Evolutionary conservation across 495 filamentous ascomycete species (phyloP).

Genomic region (Echria macrotheca): DNA sequence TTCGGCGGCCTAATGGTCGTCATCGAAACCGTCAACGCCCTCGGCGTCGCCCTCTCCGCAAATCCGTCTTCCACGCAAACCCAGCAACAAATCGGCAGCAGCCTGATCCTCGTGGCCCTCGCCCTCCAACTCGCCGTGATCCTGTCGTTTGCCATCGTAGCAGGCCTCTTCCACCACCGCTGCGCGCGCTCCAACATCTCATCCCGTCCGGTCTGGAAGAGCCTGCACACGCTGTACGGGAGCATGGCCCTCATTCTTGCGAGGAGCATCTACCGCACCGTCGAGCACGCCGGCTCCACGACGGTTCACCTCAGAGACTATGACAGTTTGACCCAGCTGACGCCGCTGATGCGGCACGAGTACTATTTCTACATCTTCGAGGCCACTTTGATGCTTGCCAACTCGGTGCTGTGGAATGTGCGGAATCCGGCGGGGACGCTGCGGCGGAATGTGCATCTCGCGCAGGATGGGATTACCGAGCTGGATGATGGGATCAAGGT

Average conservation of each 20-base stretch:
- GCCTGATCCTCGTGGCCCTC: slow-evolving; percentile 25
- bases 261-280: slow-evolving; percentile 29
- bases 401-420: slow-evolving; percentile 30
- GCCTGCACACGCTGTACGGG: slow-evolving; percentile 23
- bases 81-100: slow-evolving; percentile 16
- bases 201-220: slow-evolving; percentile 7
- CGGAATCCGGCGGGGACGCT: slow-evolving; percentile 30
- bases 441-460: slow-evolving; percentile 22
- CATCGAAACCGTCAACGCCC: slow-evolving; percentile 29
- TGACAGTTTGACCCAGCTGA: slow-evolving; percentile 19
- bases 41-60: slow-evolving; percentile 26
- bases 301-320: slow-evolving; percentile 12
- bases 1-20: slow-evolving; percentile 28
- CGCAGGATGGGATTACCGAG: slow-evolving; percentile 23
- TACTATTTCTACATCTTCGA: slow-evolving; percentile 33
- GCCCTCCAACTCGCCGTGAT: slow-evolving; percentile 29
- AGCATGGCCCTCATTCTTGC: slow-evolving; percentile 29
- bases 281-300: slow-evolving; percentile 28
- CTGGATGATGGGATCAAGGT: slow-evolving; percentile 12
- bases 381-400: slow-evolving; percentile 29
- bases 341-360: slow-evolving; percentile 29
- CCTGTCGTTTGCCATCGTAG: slow-evolving; percentile 21
- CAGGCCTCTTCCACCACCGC: slow-evolving; percentile 28
- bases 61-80: slow-evolving; percentile 17
- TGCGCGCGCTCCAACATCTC: slow-evolving; percentile 14